These are phyloP conservation scores for Aspergillus hiratsukae DNA, from an alignment of 2,329 filamentous ascomycete species.

Conservation along the genomic window DNA sequence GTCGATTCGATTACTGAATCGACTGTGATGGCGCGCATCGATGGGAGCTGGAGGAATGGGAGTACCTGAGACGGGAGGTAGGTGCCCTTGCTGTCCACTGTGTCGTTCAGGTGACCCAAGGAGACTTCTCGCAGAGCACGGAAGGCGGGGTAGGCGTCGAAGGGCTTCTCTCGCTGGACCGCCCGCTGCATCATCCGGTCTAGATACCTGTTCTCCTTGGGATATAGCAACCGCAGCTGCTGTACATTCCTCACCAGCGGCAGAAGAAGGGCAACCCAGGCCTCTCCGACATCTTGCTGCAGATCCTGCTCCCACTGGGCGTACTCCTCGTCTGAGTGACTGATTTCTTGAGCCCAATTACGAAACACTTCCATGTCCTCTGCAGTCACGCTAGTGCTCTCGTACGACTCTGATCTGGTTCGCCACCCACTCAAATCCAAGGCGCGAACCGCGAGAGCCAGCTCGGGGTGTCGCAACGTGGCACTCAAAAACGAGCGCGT, in stretches of 20 bases:
- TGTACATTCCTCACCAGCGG: slow-evolving; percentile 21
- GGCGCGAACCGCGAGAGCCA: slow-evolving; percentile 20
- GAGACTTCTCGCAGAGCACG: slow-evolving; percentile 17
- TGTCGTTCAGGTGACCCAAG: slow-evolving; percentile 10
- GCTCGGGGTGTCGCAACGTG: slow-evolving; percentile 16
- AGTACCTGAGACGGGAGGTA: slow-evolving; percentile 15
- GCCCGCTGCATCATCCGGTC: slow-evolving; percentile 20
- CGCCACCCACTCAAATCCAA: slow-evolving; percentile 22
- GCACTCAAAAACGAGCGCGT: slow-evolving; percentile 19
- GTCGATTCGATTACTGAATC: slow-evolving; percentile 23
- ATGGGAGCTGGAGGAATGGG: slow-evolving; percentile 23
- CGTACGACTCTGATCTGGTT: not conserved
- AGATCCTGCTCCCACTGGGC: slow-evolving; percentile 21
- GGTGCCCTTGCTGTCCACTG: slow-evolving; percentile 8
- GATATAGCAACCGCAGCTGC: slow-evolving; percentile 18
- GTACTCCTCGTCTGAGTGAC: slow-evolving; percentile 18
- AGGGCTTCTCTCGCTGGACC: slow-evolving; percentile 14
- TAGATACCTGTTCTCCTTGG: slow-evolving; percentile 16
- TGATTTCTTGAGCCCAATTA: slow-evolving; percentile 5
- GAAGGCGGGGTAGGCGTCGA: slow-evolving; percentile 14
- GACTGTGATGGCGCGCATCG: slow-evolving; percentile 19
- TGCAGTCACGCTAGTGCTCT: not conserved
- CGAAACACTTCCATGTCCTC: slow-evolving; percentile 9
- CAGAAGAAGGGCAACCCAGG: slow-evolving; percentile 25
- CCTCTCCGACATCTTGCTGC: slow-evolving; percentile 16